These are phyloP conservation scores for Suillus bovinus DNA, from an alignment of 768 basidiomycete genomes.

Conservation along the genomic window DNA sequence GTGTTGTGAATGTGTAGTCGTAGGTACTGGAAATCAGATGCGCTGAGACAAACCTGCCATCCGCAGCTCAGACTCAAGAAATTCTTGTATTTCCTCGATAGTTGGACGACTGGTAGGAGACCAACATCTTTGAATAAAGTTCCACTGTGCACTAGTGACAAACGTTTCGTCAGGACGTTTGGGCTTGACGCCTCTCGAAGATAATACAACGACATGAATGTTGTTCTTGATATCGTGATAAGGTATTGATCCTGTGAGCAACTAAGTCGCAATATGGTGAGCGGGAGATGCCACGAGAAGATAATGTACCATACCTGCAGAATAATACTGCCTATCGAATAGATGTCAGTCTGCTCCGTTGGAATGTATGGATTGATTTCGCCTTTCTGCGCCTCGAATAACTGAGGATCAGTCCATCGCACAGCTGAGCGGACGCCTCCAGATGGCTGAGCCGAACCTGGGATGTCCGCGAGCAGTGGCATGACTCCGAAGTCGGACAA, in stretches of 20 bases:
- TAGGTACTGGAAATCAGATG: neutral
- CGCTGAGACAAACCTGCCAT: neutral
- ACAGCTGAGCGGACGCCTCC: neutral
- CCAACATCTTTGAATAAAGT: constrained; percentile 13
- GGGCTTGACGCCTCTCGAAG: neutral
- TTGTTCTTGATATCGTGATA: constrained; percentile 5
- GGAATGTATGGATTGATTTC: neutral
- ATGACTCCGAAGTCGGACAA: constrained; percentile 9
- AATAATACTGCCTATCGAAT: constrained; percentile 9
- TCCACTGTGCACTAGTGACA: constrained; percentile 7
- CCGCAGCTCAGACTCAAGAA: neutral
- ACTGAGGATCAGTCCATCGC: constrained; percentile 11
- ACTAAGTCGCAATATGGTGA: neutral
- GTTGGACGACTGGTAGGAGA: constrained; percentile 1
- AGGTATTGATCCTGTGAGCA: constrained; percentile 11
- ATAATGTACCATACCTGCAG: constrained; percentile 9
- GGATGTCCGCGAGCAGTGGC: constrained; percentile 3
- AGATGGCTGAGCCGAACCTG: neutral
- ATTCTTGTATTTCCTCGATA: constrained; percentile 5
- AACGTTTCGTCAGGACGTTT: neutral
- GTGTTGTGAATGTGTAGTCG: neutral
- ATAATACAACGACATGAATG: neutral
- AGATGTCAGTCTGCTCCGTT: constrained; percentile 5
- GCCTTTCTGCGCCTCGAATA: neutral
- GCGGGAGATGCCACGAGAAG: neutral